phyloP scores from a whole-genome alignment of 306 rosid species.

The Pterocarpus macrocarpus region DNA sequence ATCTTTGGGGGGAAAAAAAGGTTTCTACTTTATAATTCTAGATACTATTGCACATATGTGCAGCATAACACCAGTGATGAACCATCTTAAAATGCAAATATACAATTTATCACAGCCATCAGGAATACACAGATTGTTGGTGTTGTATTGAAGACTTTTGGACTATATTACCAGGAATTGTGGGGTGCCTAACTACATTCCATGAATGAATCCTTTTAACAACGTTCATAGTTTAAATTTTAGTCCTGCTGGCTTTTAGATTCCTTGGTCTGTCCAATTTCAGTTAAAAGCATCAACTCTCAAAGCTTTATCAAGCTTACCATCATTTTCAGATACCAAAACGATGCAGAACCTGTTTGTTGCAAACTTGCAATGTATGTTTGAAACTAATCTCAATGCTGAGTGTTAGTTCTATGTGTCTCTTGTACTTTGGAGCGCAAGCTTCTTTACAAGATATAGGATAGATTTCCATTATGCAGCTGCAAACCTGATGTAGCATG shows the following conservation, averaged over 20 bases:
- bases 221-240: not conserved
- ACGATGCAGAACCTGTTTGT: not conserved
- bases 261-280: not conserved
- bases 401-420: not conserved
- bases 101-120: not conserved
- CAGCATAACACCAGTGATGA: not conserved
- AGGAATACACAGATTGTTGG: not conserved
- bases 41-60: not conserved
- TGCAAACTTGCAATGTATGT: not conserved
- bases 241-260: not conserved
- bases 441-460: not conserved
- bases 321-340: slow-evolving; percentile 5
- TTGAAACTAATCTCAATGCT: not conserved
- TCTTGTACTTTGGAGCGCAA: not conserved
- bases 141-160: not conserved
- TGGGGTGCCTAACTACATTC: not conserved
- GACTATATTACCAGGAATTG: not conserved
- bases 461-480: slow-evolving; percentile 1
- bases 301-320: not conserved
- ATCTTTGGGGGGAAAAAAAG: not conserved
- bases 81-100: not conserved
- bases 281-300: slow-evolving; percentile 11
- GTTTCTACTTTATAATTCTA: slow-evolving; percentile 18
- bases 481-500: not conserved
- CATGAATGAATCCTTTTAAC: not conserved